phyloP scores from a whole-genome alignment of 805 yeast genomes.

The Saturnispora diversa region DNA sequence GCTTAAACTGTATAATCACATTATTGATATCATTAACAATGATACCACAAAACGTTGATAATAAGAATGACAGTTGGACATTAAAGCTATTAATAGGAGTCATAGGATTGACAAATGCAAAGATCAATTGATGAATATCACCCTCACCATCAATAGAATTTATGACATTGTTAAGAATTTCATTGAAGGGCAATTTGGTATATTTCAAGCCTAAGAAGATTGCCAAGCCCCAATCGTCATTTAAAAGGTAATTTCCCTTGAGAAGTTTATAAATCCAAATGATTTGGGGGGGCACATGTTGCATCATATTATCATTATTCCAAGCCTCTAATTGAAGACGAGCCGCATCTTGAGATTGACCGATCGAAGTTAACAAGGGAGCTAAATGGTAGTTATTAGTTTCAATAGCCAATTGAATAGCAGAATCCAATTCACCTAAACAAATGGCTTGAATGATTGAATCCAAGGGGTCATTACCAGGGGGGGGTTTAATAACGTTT shows the following conservation, averaged over 20 bases:
- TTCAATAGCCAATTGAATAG: conserved; percentile 53
- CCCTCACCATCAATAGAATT: conserved; percentile 14
- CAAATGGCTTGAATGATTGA: conserved; percentile 42
- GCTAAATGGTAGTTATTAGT: conserved; percentile 64
- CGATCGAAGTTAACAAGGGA: conserved; percentile 57
- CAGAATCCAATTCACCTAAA: conserved; percentile 51
- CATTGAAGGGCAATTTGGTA: conserved; percentile 29
- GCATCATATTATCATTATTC: conserved; percentile 37
- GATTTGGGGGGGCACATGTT: conserved; percentile 45
- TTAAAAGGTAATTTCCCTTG: conserved; percentile 36
- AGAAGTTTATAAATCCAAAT: conserved; percentile 57
- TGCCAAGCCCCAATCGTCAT: conserved; percentile 28
- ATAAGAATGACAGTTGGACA: conserved; percentile 10
- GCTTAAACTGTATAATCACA: conserved; percentile 34
- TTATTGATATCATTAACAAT: conserved; percentile 15
- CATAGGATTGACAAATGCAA: background rate
- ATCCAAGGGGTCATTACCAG: conserved; percentile 40
- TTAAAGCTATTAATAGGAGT: conserved; percentile 10
- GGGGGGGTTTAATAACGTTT: conserved; percentile 33
- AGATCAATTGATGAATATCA: conserved; percentile 1
- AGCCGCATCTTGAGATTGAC: conserved; percentile 63
- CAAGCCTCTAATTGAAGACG: conserved; percentile 57
- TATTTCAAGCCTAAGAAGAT: conserved; percentile 58
- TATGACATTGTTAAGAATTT: conserved; percentile 24
- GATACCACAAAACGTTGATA: conserved; percentile 17